Evolutionary conservation across 1,284 basidiomycete genomes (phyloP).

Genomic region (Bjerkandera adusta): DNA sequence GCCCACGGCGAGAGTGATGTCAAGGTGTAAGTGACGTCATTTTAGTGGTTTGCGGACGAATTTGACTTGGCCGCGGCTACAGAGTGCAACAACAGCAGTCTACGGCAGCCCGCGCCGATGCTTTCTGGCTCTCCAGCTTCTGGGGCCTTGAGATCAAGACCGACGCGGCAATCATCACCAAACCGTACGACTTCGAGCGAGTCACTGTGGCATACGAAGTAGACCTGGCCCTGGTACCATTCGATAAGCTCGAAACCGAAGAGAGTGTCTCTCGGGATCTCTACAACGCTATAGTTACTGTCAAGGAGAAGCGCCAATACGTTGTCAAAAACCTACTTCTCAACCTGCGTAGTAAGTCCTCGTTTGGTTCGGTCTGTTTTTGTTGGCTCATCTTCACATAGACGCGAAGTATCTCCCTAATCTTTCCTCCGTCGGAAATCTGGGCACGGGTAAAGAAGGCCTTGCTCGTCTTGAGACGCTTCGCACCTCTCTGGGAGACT

Average conservation of each 20-base stretch:
- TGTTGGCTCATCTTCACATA: neutral
- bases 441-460: neutral
- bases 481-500: neutral
- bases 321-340: constrained; percentile 6
- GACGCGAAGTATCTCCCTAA: constrained; percentile 4
- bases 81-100: neutral
- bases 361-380: neutral
- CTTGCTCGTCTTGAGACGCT: constrained; percentile 3
- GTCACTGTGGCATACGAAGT: constrained; percentile 9
- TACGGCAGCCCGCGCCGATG: neutral
- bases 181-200: constrained; percentile 2
- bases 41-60: neutral
- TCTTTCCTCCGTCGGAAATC: constrained; percentile 2
- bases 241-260: neutral
- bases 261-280: neutral
- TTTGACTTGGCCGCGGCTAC: too few relatives aligned
- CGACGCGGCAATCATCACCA: neutral
- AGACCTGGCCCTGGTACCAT: constrained; percentile 1
- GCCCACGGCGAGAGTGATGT: neutral
- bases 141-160: neutral
- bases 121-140: constrained; percentile 1
- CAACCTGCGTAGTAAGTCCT: constrained; percentile 1
- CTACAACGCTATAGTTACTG: neutral
- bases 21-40: neutral
- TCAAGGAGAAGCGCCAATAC: neutral